Base-by-base conservation (phyloP, 2,329 filamentous ascomycete species). In the Aureobasidium sp. region DNA sequence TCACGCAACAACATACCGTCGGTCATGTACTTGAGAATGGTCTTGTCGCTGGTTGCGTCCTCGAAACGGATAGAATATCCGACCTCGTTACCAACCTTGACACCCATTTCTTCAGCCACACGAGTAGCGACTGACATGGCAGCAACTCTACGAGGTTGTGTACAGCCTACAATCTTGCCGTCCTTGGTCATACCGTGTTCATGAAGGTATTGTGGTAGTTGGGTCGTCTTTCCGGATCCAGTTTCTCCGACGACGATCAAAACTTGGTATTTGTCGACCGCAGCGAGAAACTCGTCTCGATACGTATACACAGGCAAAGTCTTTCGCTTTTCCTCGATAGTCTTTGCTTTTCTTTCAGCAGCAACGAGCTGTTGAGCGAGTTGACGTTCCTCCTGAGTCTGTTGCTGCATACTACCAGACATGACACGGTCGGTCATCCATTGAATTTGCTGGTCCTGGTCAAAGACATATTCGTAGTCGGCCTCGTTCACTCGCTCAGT, bases 91-190 rank as follows among this genome's bases (percentile, higher is more conserved):
- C 94, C 94, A 12, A 97, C 78, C 72, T 93, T 92, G 64, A 91
- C 88, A 0, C 89, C 92, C 78, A 96, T 89, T 72, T 99, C 94
- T 62, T 97, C 92, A 0, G 93, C 90, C 2, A 99, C 94, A 81
- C 94, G 91, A 48, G 90, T 86, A n/a, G 94, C 93, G 24, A 97
- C 93, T 70, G 89, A 94, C 93, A 97, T 97, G 34, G 94, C 94
- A 3, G 94, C 94, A 12, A 99, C 94, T 79, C 94, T 86, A 68
- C 94, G 87, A 5, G 94, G 94, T 67, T 99, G 94, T 0, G 94
- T 99, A 70, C 92, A 96, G 5, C 90, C 93, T 12, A 99, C 84
- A 73, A 93, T 96, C 75, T 89, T 80, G 6, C 89, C 91, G 26
- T 84, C 82, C 71, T 93, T 91, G 2, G 91, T 96, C 69, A 89